These are phyloP conservation scores for Stentor coeruleus DNA, from an alignment of 73 alveolate genomes.

Conservation along the genomic window DNA sequence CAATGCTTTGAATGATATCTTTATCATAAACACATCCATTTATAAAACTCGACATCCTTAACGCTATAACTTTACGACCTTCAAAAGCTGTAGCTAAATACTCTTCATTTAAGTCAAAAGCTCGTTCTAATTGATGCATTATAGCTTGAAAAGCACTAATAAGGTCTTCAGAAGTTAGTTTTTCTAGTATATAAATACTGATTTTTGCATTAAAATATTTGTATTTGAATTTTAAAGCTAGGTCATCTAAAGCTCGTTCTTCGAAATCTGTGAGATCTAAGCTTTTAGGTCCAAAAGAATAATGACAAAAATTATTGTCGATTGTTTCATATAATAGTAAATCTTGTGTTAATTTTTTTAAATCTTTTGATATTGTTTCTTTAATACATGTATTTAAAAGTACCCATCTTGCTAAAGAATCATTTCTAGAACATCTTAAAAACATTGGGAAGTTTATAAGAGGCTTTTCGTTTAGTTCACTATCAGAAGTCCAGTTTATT, in stretches of 20 bases:
- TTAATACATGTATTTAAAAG: neutral
- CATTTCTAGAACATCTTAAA: neutral
- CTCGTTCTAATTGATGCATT: neutral
- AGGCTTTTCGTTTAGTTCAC: neutral
- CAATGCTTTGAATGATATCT: neutral
- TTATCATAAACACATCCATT: neutral
- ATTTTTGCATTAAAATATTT: neutral
- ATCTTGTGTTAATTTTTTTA: neutral
- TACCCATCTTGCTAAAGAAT: neutral
- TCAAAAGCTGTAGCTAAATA: neutral
- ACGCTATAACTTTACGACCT: neutral
- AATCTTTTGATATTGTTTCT: neutral
- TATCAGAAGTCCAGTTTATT: neutral
- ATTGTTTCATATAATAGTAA: neutral
- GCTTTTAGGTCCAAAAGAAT: neutral
- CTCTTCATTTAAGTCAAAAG: neutral
- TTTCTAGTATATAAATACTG: neutral
- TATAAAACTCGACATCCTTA: neutral
- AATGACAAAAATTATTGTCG: neutral
- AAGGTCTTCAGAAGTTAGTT: neutral
- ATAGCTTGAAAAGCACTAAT: neutral
- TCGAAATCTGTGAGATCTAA: neutral
- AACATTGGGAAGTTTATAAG: neutral
- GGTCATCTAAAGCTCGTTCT: neutral
- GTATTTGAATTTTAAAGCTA: neutral